Percentiles rank a stretch among this genome's conserved stretches.
Conservation (phyloP, 257 asterid species). For the Primulina huaijiensis region DNA sequence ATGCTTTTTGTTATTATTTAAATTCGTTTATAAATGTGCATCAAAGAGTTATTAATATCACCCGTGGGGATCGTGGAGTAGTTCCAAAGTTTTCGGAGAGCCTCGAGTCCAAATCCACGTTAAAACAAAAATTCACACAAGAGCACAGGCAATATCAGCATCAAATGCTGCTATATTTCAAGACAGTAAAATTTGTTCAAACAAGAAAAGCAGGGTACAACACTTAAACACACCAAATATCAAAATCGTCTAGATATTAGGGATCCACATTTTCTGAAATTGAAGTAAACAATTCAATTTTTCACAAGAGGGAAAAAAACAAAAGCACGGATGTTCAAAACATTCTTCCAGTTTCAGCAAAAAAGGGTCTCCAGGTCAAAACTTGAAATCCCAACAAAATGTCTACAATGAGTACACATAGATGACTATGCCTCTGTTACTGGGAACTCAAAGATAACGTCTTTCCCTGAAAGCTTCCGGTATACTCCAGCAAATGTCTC, state of each 20-base stretch:
- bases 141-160: no score
- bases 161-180: not conserved
- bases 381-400: not conserved
- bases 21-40: no score
- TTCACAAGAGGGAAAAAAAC: not conserved
- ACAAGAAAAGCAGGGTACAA: not conserved
- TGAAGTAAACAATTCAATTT: not conserved
- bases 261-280: not conserved
- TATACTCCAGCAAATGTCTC: conserved; percentile 45
- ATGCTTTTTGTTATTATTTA: no score
- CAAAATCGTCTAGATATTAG: not conserved
- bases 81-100: no score
- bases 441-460: conserved; percentile 48
- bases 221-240: not conserved
- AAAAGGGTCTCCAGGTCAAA: not conserved
- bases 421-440: conserved; percentile 6
- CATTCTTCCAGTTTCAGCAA: not conserved
- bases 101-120: no score
- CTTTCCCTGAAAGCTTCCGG: conserved; percentile 49
- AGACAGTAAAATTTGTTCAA: not conserved
- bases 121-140: no score
- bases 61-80: no score
- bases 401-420: not conserved
- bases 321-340: no score
- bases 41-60: no score